Conservation (phyloP, 169 alveolate genomes). For the Babesia ovis region DNA sequence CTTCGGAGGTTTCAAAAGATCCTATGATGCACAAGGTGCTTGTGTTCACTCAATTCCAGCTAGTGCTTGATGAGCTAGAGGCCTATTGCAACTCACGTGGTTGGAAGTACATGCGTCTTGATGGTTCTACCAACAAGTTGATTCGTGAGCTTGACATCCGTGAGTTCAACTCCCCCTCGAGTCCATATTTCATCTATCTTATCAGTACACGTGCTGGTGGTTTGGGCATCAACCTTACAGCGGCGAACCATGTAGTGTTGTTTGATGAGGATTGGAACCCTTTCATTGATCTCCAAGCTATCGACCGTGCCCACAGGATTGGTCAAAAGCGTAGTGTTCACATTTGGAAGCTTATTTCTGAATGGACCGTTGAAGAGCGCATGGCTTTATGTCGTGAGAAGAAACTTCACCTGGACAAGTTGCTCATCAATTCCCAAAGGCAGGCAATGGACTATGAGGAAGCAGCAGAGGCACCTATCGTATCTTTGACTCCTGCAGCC, state of each 20-base stretch:
- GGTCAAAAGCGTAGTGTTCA: constrained; percentile 97
- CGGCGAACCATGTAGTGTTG: constrained; percentile 98
- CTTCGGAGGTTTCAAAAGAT: constrained; percentile 12
- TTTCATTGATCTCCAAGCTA: constrained; percentile 98
- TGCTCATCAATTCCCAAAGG: constrained; percentile 78
- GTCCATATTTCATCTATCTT: constrained; percentile 82
- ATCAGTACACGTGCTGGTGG: constrained; percentile 96
- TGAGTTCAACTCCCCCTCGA: constrained; percentile 83
- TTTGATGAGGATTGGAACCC: constrained; percentile 99
- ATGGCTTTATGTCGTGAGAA: constrained; percentile 95
- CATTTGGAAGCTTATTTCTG: constrained; percentile 94
- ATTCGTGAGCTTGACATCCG: constrained; percentile 88
- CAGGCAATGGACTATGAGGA: constrained; percentile 53
- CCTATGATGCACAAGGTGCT: constrained; percentile 85
- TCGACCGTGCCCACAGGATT: constrained; percentile 97
- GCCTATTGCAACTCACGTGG: constrained; percentile 86
- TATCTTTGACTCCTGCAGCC: constrained; percentile 79
- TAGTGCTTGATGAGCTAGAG: constrained; percentile 87
- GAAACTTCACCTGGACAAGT: constrained; percentile 84
- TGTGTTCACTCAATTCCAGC: constrained; percentile 88
- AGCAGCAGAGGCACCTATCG: constrained; percentile 34
- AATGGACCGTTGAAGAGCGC: constrained; percentile 98
- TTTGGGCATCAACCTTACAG: constrained; percentile 94
- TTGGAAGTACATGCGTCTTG: constrained; percentile 89
- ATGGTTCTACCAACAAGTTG: constrained; percentile 88